Evolutionary conservation across 164 flowering plant species (phyloP).

Genomic region (Vitis amurensis): DNA sequence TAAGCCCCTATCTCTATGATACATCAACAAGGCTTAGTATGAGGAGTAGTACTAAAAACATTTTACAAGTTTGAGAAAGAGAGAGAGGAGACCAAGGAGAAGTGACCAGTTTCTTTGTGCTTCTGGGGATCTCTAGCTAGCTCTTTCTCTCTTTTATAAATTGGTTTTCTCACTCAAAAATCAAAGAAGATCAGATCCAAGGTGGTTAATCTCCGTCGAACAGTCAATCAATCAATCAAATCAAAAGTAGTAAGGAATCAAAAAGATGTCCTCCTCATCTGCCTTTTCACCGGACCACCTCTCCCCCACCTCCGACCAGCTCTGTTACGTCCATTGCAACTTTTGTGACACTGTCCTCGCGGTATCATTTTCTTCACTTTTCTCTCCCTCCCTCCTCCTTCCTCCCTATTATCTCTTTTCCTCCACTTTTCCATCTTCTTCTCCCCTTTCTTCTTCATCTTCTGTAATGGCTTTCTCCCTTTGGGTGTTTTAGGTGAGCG

Average conservation of each 20-base stretch:
- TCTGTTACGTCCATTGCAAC: conserved; percentile 94
- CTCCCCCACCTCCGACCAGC: conserved; percentile 75
- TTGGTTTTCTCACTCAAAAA: neutral
- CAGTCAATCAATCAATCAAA: conserved; percentile 39
- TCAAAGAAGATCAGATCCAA: conserved; percentile 27
- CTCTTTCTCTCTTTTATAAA: neutral
- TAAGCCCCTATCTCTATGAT: conserved; percentile 7
- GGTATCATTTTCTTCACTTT: conserved; percentile 33
- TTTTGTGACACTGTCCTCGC: conserved; percentile 90
- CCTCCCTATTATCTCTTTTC: neutral
- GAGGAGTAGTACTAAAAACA: no score
- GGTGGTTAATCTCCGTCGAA: conserved; percentile 22
- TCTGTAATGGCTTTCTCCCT: neutral
- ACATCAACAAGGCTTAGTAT: neutral
- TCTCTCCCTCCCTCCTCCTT: conserved; percentile 2
- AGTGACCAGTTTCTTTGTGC: neutral
- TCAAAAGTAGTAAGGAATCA: conserved; percentile 16
- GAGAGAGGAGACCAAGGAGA: no score
- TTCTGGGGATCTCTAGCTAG: neutral
- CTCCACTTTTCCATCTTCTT: neutral
- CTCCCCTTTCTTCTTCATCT: neutral
- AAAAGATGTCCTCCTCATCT: conserved; percentile 66
- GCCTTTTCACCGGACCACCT: conserved; percentile 75
- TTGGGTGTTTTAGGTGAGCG: conserved; percentile 68
- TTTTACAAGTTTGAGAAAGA: no score